Evolutionary conservation across 345 rosid species (phyloP), one percentile per base, ranked within the genome.

Genomic region (Populus deltoides): DNA sequence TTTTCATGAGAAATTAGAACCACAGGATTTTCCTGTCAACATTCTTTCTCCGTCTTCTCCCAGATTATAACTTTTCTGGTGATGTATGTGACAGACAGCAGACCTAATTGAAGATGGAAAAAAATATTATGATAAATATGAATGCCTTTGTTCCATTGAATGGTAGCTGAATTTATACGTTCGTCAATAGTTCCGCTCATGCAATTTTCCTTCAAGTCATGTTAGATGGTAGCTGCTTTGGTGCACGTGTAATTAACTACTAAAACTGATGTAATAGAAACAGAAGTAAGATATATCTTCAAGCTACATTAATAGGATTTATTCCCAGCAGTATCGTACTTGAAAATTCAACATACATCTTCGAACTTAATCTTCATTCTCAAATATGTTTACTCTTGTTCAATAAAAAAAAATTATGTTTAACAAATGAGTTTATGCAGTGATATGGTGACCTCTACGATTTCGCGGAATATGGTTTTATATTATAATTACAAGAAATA

Each of bases 141-240:
- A 12, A 53, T 7, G 59, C 7, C n/a, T 4, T 7, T 41, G 18
- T 31, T 20, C 63, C 33, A 47, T 66, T 66, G 78, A 75, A 66
- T 75, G 78, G 78, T 66, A 75, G 78, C 4, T 75, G 70, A 20
- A 33, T 53, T 6, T 33, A n/a, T 25, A 36, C 35, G 65, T 2
- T 51, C 24, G 36, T 3, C 63, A 11, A 53, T 5, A 5, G 74
- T 51, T 22, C 24, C 63, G 9, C 63, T 5, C 63, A 59, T 24
- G 63, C 63, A 59, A 10, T 3, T n/a, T 59, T 29, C 20, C 20
- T 45, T 63, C 55, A 51, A 22, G 22, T 45, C 29, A 66, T 49
- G 78, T 20, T 66, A 47, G 63, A 31, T 65, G 71, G 71, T 66
- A 33, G 41, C 7, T 10, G 15, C 13, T 15, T 33, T 47, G 71